Evolutionary conservation across 2,329 filamentous ascomycete species (phyloP), one percentile per base, ranked within the genome.

Genomic region (Tolypocladium pustulatum): DNA sequence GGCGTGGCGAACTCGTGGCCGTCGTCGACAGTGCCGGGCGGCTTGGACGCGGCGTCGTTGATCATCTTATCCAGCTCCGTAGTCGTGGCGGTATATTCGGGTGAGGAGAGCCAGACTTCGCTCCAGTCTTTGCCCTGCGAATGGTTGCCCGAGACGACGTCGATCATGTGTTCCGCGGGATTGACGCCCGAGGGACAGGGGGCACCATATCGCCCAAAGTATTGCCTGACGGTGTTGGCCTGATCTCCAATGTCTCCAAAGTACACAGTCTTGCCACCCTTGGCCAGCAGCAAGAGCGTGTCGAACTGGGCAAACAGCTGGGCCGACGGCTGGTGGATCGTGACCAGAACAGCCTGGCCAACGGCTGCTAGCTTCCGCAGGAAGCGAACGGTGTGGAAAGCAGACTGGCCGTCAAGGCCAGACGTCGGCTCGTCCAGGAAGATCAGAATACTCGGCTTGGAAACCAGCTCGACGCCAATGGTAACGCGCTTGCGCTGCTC

Each of bases 161-260:
- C 78, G 57, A 91, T 82, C 84, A 91, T 90, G 76, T 86, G 89
- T 69, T 91, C 88, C 0, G 88, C 88, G 1, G 87, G 87, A 65
- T 91, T 91, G 22, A 82, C 83, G 0, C 83, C 81, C 0, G 75
- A 62, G 0, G 81, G 79, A 61, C 87, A 88, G 1, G 81, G 77
- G 0, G 83, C 85, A 6, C 87, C 88, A 60, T 89, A 81, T 25
- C 76, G 74, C 49, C 82, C 82, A 66, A 94, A 92, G 70, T 89
- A 89, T 30, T 74, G 75, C 51, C 78, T 79, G 58, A 89, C 69
- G 0, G 76, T 81, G 5, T 70, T 71, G 0, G 81, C 83, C 37
- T 81, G 75, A 0, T 81, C 71, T 5, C 85, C 84, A 57, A 87
- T 83, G 0, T 85, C 83, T 13, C 86, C 86, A 65, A 88, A 87